Base-by-base conservation (phyloP, 345 rosid genomes). In the Linum trigynum region DNA sequence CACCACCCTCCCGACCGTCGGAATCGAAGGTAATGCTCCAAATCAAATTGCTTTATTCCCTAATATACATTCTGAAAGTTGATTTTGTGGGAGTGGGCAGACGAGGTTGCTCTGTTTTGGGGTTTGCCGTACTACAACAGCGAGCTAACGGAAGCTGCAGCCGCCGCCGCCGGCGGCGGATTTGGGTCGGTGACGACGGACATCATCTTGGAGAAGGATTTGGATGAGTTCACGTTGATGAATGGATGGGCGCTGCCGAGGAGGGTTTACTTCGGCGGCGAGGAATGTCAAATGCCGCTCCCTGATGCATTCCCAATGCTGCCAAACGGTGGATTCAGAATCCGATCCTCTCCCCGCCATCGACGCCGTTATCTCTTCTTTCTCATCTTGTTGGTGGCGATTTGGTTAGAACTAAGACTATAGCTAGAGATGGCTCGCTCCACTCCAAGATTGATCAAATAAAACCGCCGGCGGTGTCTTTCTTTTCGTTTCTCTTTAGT, bases 231-330 rank as follows among this genome's bases (percentile, higher is more conserved):
- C 66, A 82, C 84, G 37, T 69, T 84, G 8, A 71, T 76, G 39
- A 84, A 70, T 4, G 86, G 91, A 36, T 84, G 91, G 91, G 84
- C 73, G 0, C 66, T 86, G n/a, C 91, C 91, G 2, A 67, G 85
- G 56, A 76, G 74, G 74, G 57, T 84, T 66, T 82, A 82, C 66
- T 86, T 81, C 74, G 69, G 76, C 15, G 87, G 86, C 4, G 85
- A 84, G 14, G 77, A 75, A 66, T 84, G 92, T 55, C 48, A 60
- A 36, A 84, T 82, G 84, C 78, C 92, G 11, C 81, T 59, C 23
- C 84, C 87, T 4, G 84, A 86, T 68, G 69, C 71, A 5, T 84
- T 73, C 40, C 89, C 89, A 0, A 60, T 59, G 75, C 76, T 78
- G 17, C 87, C 89, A 68, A 86, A 76, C 63, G 69, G 61, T 16